A percentile compares a stretch with the other conserved stretches of the same genome.
Conservation (phyloP, 805 yeast genomes). For the Candida insectalens region DNA sequence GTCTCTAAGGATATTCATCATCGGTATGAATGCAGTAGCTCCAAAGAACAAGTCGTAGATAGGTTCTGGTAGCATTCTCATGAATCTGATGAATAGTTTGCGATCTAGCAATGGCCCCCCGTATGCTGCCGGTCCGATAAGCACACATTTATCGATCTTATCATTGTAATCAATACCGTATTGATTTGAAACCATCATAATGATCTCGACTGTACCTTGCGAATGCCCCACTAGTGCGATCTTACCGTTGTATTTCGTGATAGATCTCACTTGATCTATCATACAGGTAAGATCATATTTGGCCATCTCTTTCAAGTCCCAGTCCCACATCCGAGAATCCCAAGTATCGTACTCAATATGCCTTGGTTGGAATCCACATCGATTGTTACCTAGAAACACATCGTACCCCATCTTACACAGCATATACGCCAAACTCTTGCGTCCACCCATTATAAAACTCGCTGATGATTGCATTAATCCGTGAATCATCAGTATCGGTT, state of each 20-base stretch:
- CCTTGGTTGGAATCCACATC: conserved; percentile 74
- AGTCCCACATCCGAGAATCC: conserved; percentile 70
- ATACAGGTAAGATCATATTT: conserved; percentile 67
- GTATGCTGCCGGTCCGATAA: conserved; percentile 85
- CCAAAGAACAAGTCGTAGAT: conserved; percentile 57
- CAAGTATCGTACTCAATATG: conserved; percentile 39
- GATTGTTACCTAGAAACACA: conserved; percentile 86
- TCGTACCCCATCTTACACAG: conserved; percentile 50
- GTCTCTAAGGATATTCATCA: conserved; percentile 53
- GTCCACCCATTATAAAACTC: conserved; percentile 77
- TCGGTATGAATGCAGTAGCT: conserved; percentile 64
- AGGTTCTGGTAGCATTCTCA: conserved; percentile 39
- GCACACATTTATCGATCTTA: conserved; percentile 58
- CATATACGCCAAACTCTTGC: conserved; percentile 61
- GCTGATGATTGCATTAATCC: conserved; percentile 86
- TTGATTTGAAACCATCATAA: conserved; percentile 52
- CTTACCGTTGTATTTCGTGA: conserved; percentile 26
- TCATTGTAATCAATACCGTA: conserved; percentile 25
- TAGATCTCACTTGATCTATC: conserved; percentile 45
- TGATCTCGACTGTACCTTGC: conserved; percentile 87
- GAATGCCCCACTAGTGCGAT: conserved; percentile 73
- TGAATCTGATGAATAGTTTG: conserved; percentile 50
- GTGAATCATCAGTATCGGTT: conserved; percentile 71
- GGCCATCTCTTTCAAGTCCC: conserved; percentile 87
- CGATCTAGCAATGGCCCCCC: conserved; percentile 71